Evolutionary conservation across 805 yeast genomes (phyloP), one percentile per base, ranked within the genome.

Genomic region (Yarrowia sp.): DNA sequence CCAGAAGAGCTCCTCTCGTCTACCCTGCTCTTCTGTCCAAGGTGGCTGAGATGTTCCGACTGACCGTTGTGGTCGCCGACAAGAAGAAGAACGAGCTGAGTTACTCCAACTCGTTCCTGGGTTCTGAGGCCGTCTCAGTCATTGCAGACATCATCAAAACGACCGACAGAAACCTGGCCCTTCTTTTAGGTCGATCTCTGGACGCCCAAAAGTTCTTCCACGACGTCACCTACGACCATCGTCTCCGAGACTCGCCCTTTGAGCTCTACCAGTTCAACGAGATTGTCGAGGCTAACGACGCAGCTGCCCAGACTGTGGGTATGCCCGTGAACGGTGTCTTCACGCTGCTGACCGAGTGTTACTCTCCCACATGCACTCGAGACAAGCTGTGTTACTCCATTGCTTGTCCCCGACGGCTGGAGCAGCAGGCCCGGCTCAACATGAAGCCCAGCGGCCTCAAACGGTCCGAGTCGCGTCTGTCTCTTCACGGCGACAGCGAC

Each of bases 121-220:
- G 99, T 42, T 83, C 91, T 26, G 95, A 91, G 78, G 97, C 98
- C 0, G 97, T 95, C 40, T 97, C 92, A 77, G 85, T 88, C n/a
- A 87, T 95, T 70, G 89, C 97, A 69, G 83, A 89, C 69, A 90
- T 95, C 67, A 88, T 94, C 64, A 83, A 96, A 72, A 94, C 97
- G 0, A 89, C 92, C 9, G 99, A 95, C 77, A 83, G 99, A 70
- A 93, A 92, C 73, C 80, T 95, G 74, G 98, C 98, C 0, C 80
- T 95, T 58, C 80, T 95, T 42, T 80, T 95, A 63, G 99, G 98
- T 38, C 83, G 99, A 72, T 88, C 98, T 0, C 81, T 95, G 68
- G 98, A 95, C 79, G 97, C 97, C 0, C 98, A 95, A 74, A 91
- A 91, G 77, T 86, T 92, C 69, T 92, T 95, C 78, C 97, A 92